A percentile compares a stretch with the other conserved stretches of the same genome.
Evolutionary conservation across 345 rosid genomes (phyloP).

Genomic region (Eucalyptus curtisii): DNA sequence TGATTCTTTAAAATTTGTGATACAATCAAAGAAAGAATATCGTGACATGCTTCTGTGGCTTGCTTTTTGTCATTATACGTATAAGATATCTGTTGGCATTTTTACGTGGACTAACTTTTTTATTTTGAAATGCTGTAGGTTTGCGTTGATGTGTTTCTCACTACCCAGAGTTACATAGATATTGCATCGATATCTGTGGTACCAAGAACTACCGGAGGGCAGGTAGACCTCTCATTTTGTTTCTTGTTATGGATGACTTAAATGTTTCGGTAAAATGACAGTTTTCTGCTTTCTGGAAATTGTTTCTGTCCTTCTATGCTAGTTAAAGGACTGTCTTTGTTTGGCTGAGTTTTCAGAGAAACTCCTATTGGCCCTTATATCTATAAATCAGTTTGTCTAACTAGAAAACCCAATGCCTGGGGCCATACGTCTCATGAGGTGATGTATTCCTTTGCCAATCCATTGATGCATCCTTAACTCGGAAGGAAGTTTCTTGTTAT

Average conservation of each 20-base stretch:
- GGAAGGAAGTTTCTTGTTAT: neutral
- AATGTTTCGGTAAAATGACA: neutral
- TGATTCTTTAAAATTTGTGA: neutral
- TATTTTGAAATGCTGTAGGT: constrained; percentile 40
- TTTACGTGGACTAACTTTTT: neutral
- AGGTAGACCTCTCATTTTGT: constrained; percentile 24
- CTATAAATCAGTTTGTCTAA: neutral
- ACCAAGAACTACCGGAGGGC: constrained; percentile 95
- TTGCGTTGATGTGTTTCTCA: constrained; percentile 87
- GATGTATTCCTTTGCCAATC: neutral
- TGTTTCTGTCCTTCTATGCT: neutral
- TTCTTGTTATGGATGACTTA: neutral
- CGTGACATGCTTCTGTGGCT: neutral
- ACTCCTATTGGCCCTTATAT: neutral
- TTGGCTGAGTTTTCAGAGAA: neutral
- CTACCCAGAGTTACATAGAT: constrained; percentile 84
- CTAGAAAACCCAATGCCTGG: neutral
- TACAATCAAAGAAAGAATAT: neutral
- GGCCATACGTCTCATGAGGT: neutral
- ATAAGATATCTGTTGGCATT: neutral
- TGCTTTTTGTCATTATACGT: neutral
- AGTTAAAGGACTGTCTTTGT: neutral
- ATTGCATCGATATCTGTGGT: constrained; percentile 82
- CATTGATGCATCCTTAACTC: neutral
- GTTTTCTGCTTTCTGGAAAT: neutral